Evolutionary conservation across 2,329 filamentous ascomycete species (phyloP), one percentile per base, ranked within the genome.

Genomic region (Aspergillus ibericus): DNA sequence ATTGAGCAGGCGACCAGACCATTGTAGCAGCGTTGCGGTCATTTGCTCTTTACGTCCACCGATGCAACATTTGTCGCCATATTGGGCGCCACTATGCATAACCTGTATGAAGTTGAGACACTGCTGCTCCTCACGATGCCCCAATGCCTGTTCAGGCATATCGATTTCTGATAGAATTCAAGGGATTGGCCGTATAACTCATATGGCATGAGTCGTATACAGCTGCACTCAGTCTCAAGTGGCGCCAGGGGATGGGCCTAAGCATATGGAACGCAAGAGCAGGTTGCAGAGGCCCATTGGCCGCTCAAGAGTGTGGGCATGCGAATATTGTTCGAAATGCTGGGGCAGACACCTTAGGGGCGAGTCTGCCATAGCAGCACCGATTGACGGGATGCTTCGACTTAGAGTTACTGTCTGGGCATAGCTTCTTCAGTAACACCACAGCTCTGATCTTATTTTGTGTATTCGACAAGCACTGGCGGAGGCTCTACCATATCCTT

Each of bases 121-220:
- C 70, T 81, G 15, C 78, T 77, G 3, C 68, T 80, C 47, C 69
- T 16, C 78, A 81, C 65, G 77, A 77, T 18, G 76, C 69, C 10
- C 77, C 77, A 5, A 76, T 77, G 16, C 76, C 77, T 2, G 72
- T 77, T 2, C 75, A 80, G 59, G 77, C 68, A 18, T 81, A 82
- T 56, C 80, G 80, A 82, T 82, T 53, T 74, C 74, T 1, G 73
- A 81, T 10, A 80, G 78, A 0, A 80, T 82, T 53, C 59, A 68
- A 12, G 78, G 80, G 59, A 63, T 82, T 0, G 79, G 79, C 0
- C 82, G 82, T 61, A 82, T 81, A 70, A 81, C 82, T 47, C 82
- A 79, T 78, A 75, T 75, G 51, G 73, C 83, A 25, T 83, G 82
- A 56, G 80, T 82, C 40, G 76, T 72, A 27, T 82, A 82, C 66